Conservation (phyloP, 192 early-diverging fungal species). For the Mortierella antarctica region DNA sequence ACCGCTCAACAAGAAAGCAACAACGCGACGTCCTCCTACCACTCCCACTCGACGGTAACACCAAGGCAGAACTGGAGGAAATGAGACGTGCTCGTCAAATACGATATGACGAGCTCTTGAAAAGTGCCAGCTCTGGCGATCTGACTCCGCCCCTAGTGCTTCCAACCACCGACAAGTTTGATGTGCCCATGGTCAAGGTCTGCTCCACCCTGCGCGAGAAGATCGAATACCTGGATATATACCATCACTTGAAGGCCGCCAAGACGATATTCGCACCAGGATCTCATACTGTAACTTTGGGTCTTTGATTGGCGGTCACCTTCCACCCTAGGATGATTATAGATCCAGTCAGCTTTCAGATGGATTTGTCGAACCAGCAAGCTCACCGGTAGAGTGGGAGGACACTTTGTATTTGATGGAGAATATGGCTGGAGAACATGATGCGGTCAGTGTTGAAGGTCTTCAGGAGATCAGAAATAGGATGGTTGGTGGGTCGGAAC, state of each 20-base stretch:
- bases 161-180: neutral
- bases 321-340: too few relatives aligned
- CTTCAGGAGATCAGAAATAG: too few relatives aligned
- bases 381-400: too few relatives aligned
- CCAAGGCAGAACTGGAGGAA: neutral
- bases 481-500: too few relatives aligned
- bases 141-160: neutral
- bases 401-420: too few relatives aligned
- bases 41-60: neutral
- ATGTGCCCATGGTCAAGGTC: neutral
- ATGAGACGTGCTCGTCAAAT: neutral
- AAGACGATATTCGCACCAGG: neutral
- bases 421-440: too few relatives aligned
- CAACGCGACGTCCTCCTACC: too few relatives aligned
- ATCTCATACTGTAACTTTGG: conserved; percentile 5
- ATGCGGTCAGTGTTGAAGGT: too few relatives aligned
- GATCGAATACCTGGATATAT: conserved; percentile 15
- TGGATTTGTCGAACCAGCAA: too few relatives aligned
- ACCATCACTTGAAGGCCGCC: conserved; percentile 1
- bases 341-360: too few relatives aligned
- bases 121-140: neutral
- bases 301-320: neutral
- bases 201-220: neutral
- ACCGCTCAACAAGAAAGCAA: too few relatives aligned
- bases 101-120: conserved; percentile 4